Base-by-base conservation (phyloP, 805 yeast genomes). In the Lipomyces yamadae region DNA sequence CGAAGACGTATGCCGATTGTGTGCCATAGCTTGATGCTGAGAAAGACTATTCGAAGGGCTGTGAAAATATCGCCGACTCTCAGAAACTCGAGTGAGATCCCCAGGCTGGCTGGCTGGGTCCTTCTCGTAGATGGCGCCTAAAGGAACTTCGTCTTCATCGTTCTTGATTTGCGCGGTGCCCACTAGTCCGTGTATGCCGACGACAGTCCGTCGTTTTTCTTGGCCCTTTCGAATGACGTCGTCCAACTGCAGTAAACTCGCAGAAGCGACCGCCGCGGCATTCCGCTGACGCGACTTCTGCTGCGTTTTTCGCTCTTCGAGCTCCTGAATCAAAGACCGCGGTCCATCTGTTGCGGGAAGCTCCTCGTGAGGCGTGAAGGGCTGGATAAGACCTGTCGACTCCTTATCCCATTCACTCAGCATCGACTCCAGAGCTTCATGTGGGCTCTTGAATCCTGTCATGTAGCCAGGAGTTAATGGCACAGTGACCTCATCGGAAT, bases 221-320 rank as follows among this genome's bases (percentile, higher is more conserved):
- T 58, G 65, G n/a, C 63, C 63, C 3, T 54, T 50, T 50, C 50
- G 32, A n/a, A 53, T 52, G 3, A 56, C 61, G 7, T 45, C 59
- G 32, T 65, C 69, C n/a, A 65, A 30, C 42, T 62, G 56, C 39
- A 65, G 57, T 35, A 65, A 42, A 24, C 65, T 65, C 11, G 63
- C 35, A n/a, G 45, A 35, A 32, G 39, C 35, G 32, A 13, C 35
- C 11, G 57, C 56, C 1, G 37, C 53, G 4, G 53, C 24, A 52
- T 54, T 48, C 8, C 62, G 39, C 50, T 39, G 62, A 11, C 69
- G 60, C 8, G 63, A 18, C 50, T 55, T 42, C 33, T 62, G 66
- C 61, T 54, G 61, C 24, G 42, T 55, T 53, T 62, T 62, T 15
- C 69, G 63, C 50, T 53, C 69, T 15, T 42, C 60, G 11, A 65